phyloP scores from a whole-genome alignment of 2,329 filamentous ascomycete species.

The Sporothrix variecibatus region DNA sequence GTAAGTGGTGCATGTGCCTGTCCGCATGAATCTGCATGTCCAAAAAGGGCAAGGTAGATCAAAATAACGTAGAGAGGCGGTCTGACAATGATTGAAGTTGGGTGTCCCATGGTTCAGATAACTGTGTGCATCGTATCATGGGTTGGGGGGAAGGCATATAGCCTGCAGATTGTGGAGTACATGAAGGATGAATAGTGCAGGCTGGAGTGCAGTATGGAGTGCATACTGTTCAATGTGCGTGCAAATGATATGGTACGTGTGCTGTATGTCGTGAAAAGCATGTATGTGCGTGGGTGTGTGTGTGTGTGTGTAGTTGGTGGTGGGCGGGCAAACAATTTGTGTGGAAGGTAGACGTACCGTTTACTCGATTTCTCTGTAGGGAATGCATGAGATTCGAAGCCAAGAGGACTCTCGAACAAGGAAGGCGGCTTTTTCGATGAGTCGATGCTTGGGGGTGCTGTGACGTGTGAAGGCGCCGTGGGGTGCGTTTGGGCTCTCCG shows the following conservation, averaged over 20 bases:
- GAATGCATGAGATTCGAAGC: conserved; percentile 33
- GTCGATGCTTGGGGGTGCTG: conserved; percentile 42
- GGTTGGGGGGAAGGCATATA: background rate
- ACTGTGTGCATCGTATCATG: background rate
- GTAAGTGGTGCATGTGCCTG: background rate
- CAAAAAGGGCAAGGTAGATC: background rate
- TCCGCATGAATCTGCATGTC: background rate
- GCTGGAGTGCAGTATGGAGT: background rate
- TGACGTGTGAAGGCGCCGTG: conserved; percentile 38
- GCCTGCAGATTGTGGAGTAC: conserved; percentile 5
- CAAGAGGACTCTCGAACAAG: conserved; percentile 40
- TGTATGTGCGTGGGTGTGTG: background rate
- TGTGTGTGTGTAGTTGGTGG: background rate
- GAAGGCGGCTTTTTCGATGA: conserved; percentile 42
- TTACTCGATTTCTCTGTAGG: conserved; percentile 33
- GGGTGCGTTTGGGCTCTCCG: conserved; percentile 39
- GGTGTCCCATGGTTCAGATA: background rate
- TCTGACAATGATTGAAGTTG: background rate
- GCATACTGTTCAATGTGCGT: background rate
- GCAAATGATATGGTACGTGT: background rate
- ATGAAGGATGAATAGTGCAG: background rate
- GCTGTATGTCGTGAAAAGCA: background rate
- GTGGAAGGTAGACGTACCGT: conserved; percentile 31
- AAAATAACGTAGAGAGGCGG: no score
- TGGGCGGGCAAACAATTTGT: background rate